Percentiles rank a stretch among this genome's conserved stretches.
Evolutionary conservation across 805 yeast species (phyloP).

Genomic region (Sungouiella thailandica): DNA sequence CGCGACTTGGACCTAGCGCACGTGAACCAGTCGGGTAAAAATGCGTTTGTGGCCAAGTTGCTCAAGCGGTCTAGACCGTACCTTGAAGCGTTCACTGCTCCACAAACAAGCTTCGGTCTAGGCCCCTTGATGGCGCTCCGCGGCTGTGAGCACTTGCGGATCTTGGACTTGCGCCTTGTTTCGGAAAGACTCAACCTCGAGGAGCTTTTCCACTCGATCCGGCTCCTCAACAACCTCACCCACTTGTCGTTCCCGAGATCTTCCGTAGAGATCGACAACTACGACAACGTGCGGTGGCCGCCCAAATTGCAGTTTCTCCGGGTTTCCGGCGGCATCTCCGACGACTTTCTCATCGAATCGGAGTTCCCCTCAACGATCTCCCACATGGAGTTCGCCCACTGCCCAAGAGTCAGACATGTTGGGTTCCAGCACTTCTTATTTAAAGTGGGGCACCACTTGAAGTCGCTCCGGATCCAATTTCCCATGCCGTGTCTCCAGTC

Average conservation of each 20-base stretch:
- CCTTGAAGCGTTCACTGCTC: constrained; percentile 73
- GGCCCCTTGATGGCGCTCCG: constrained; percentile 82
- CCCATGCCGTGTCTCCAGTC: constrained; percentile 82
- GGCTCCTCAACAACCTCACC: constrained; percentile 55
- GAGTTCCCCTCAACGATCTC: constrained; percentile 70
- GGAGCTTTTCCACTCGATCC: constrained; percentile 73
- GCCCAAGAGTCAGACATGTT: constrained; percentile 69
- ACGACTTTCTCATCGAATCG: constrained; percentile 66
- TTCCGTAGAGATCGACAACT: constrained; percentile 64
- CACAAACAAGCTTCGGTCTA: constrained; percentile 91
- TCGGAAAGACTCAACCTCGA: constrained; percentile 84
- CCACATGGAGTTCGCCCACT: constrained; percentile 75
- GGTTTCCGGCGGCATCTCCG: constrained; percentile 85
- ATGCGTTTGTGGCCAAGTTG: constrained; percentile 80
- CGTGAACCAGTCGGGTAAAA: constrained; percentile 87
- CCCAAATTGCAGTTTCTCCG: constrained; percentile 64
- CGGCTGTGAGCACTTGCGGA: constrained; percentile 57
- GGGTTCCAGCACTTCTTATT: constrained; percentile 59
- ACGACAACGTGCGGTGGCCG: constrained; percentile 68
- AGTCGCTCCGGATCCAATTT: constrained; percentile 62
- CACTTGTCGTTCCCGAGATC: constrained; percentile 86
- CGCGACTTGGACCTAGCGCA: constrained; percentile 65
- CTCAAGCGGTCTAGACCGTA: constrained; percentile 69
- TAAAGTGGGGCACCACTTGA: constrained; percentile 62
- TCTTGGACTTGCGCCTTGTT: constrained; percentile 76